A percentile compares a stretch with the other conserved stretches of the same genome.
Evolutionary conservation across 23 red algal genomes (phyloP).

Genomic region (Gracilariopsis chorda): DNA sequence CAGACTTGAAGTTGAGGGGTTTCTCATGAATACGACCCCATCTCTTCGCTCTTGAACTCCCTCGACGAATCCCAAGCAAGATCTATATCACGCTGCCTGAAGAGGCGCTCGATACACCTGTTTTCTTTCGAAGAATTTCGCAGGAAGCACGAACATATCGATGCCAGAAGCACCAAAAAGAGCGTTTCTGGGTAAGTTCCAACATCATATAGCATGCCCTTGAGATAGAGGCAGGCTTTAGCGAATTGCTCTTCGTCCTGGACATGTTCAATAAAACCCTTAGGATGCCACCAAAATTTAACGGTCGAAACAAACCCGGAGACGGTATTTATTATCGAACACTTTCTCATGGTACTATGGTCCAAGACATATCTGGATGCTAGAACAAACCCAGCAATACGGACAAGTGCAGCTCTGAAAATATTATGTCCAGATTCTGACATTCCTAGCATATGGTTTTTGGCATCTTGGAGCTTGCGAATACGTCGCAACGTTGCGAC

Average conservation of each 20-base stretch:
- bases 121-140: too few species aligned
- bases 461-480: not conserved
- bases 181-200: not conserved
- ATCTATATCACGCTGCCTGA: too few species aligned
- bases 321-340: not conserved
- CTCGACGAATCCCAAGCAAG: not conserved
- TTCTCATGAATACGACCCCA: not conserved
- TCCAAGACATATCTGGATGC: not conserved
- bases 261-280: not conserved
- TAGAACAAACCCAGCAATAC: not conserved
- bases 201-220: not conserved
- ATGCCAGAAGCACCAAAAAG: not conserved
- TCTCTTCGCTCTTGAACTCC: not conserved
- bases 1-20: not conserved
- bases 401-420: too few species aligned
- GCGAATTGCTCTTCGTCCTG: not conserved
- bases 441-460: too few species aligned
- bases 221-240: not conserved
- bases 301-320: not conserved
- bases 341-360: not conserved
- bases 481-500: not conserved
- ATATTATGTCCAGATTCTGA: too few species aligned
- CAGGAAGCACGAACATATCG: not conserved
- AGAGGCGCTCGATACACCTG: too few species aligned
- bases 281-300: not conserved